phyloP scores from a whole-genome alignment of 768 basidiomycete species.

The Amanita pseudoporphyria region DNA sequence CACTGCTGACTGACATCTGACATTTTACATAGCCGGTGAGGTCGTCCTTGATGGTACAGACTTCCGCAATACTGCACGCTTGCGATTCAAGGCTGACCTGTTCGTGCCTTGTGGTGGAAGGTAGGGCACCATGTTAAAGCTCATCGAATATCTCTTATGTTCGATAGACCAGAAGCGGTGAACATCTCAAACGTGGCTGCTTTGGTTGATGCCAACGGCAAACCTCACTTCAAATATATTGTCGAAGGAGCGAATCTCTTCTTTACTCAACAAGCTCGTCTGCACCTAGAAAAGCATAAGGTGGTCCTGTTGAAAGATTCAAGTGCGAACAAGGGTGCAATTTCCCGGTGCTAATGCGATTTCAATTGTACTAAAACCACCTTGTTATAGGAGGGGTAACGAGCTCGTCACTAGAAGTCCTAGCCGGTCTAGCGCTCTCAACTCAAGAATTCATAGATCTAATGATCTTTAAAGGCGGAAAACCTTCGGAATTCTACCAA shows the following conservation, averaged over 20 bases:
- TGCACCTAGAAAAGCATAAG: conserved; percentile 91
- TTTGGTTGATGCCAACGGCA: conserved; percentile 85
- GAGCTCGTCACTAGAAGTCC: conserved; percentile 90
- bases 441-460: conserved; percentile 82
- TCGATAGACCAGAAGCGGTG: conserved; percentile 74
- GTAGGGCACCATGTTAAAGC: conserved; percentile 23
- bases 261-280: conserved; percentile 90
- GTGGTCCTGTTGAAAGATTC: conserved; percentile 93
- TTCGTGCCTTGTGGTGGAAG: conserved; percentile 97
- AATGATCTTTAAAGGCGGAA: conserved; percentile 91
- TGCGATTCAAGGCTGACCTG: conserved; percentile 94
- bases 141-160: background rate
- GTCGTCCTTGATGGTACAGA: conserved; percentile 89
- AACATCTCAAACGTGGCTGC: conserved; percentile 93
- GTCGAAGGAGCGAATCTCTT: conserved; percentile 97
- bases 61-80: conserved; percentile 91
- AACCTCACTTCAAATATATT: conserved; percentile 95
- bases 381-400: conserved; percentile 77
- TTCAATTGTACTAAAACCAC: too few relatives aligned
- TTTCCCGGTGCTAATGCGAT: too few relatives aligned
- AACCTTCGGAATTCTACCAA: conserved; percentile 81
- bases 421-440: conserved; percentile 86
- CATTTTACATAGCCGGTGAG: conserved; percentile 65
- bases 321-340: conserved; percentile 80
- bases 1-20: background rate